A percentile compares a stretch with the other conserved stretches of the same genome.
phyloP scores from a whole-genome alignment of 176 grass and related monocot species.

The Zoysia japonica region DNA sequence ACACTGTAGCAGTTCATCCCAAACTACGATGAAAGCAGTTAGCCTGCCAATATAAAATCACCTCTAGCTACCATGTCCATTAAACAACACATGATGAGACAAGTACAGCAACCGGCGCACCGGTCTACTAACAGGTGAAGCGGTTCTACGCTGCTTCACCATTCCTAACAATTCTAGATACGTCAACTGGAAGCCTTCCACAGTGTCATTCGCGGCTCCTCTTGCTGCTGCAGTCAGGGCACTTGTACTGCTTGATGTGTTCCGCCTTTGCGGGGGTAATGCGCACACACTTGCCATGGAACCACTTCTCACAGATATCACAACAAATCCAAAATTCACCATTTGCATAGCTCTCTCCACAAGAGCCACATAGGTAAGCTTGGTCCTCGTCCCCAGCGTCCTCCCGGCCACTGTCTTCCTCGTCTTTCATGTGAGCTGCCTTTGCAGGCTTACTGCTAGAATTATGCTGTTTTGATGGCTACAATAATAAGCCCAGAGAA shows the following conservation, averaged over 20 bases:
- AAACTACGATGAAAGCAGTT: conserved; percentile 42
- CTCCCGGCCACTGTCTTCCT: conserved; percentile 49
- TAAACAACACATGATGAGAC: conserved; percentile 32
- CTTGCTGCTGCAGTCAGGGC: conserved; percentile 76
- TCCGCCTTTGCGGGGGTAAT: conserved; percentile 83
- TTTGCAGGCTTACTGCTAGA: conserved; percentile 52
- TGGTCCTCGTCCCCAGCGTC: conserved; percentile 58
- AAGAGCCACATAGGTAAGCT: conserved; percentile 61
- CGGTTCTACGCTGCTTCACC: conserved; percentile 22
- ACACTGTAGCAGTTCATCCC: conserved; percentile 13
- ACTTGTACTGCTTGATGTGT: conserved; percentile 91
- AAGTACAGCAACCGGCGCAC: conserved; percentile 29
- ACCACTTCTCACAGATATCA: conserved; percentile 82
- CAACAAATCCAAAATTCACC: conserved; percentile 92
- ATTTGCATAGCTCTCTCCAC: conserved; percentile 54
- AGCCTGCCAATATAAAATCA: conserved; percentile 41
- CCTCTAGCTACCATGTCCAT: conserved; percentile 38
- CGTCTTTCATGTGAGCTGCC: conserved; percentile 48
- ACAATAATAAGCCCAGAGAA: not conserved
- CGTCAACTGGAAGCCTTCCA: not conserved
- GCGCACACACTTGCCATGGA: conserved; percentile 82
- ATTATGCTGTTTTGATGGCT: conserved; percentile 48
- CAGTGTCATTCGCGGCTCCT: conserved; percentile 57
- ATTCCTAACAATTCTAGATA: conserved; percentile 42
- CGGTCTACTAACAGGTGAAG: conserved; percentile 21